Conservation (phyloP, 257 asterid species). For the Solanum tarapatanum region DNA sequence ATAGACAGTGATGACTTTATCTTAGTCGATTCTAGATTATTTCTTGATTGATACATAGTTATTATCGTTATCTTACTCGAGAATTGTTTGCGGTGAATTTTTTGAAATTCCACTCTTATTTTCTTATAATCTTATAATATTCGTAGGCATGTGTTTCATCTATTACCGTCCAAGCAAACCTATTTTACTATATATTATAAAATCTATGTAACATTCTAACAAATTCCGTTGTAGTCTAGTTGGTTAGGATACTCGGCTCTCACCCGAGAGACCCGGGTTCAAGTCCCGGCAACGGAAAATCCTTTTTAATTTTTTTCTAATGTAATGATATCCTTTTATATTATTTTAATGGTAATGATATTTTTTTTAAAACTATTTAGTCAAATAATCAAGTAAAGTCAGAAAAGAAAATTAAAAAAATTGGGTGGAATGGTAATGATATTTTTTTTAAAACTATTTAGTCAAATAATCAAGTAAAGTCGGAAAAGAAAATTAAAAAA, state of each 20-base stretch:
- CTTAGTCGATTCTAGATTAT: background rate
- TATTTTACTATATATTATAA: accelerated
- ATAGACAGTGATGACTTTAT: background rate
- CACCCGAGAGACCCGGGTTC: conserved; percentile 99
- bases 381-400: too few relatives aligned
- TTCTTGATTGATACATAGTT: background rate
- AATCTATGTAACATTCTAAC: accelerated
- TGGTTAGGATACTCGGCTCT: conserved; percentile 99
- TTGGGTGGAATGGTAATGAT: too few relatives aligned
- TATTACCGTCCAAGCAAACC: background rate
- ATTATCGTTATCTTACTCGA: background rate
- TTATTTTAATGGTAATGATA: too few relatives aligned
- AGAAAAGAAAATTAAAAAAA: too few relatives aligned
- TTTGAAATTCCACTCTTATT: background rate
- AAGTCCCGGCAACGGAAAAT: conserved; percentile 63
- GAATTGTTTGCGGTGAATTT: background rate
- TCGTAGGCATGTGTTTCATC: background rate
- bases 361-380: too few relatives aligned
- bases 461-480: background rate
- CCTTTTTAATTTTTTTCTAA: background rate
- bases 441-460: too few relatives aligned
- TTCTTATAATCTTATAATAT: background rate
- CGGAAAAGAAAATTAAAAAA: background rate
- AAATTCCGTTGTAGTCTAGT: conserved; percentile 84
- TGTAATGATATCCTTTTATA: too few relatives aligned